These are phyloP conservation scores for Kodamaea fungicola DNA, from an alignment of 1,139 yeast genomes.

Conservation along the genomic window DNA sequence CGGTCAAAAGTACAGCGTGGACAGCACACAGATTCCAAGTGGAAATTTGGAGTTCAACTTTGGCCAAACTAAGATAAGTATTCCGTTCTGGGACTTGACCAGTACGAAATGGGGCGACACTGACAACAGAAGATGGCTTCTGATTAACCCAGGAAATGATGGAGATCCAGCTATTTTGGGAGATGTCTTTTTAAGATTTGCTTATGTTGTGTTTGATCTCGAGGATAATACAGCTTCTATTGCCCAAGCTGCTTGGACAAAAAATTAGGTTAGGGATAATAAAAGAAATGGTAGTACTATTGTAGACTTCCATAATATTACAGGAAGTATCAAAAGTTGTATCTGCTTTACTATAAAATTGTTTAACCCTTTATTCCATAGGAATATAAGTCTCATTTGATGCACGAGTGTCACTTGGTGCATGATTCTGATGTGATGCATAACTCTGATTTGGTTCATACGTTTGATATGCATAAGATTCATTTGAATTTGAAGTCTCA, in stretches of 20 bases:
- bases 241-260: conserved; percentile 11
- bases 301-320: too few relatives aligned
- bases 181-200: conserved; percentile 18
- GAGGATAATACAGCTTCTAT: conserved; percentile 14
- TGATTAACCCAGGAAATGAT: conserved; percentile 1
- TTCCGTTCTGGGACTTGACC: conserved; percentile 39
- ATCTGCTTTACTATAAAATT: too few relatives aligned
- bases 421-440: too few relatives aligned
- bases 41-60: conserved; percentile 35
- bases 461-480: too few relatives aligned
- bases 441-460: too few relatives aligned
- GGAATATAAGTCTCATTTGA: too few relatives aligned
- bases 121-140: conserved; percentile 4
- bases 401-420: too few relatives aligned
- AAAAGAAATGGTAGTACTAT: background rate
- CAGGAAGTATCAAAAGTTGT: too few relatives aligned
- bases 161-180: conserved; percentile 13
- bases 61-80: conserved; percentile 37
- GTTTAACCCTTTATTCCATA: too few relatives aligned
- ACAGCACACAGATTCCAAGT: conserved; percentile 15
- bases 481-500: too few relatives aligned
- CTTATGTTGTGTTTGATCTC: conserved; percentile 18
- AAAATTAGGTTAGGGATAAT: background rate
- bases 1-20: conserved; percentile 17
- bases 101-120: conserved; percentile 4